Conservation (phyloP, 495 filamentous ascomycete species). For the Neurospora sp. region DNA sequence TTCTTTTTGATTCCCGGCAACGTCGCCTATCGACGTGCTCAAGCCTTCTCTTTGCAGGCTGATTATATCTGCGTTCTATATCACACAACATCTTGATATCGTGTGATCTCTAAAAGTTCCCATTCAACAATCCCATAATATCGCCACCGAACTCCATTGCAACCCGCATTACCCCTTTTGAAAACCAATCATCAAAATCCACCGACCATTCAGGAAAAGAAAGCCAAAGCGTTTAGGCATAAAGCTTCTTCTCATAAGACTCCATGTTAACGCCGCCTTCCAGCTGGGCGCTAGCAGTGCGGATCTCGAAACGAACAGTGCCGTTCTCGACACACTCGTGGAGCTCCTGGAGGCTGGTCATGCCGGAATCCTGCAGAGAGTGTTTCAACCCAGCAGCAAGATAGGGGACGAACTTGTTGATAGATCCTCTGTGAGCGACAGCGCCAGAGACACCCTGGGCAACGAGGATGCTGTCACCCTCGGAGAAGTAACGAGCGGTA, state of each 20-base stretch:
- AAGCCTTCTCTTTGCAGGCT: background rate
- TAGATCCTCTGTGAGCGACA: constrained; percentile 54
- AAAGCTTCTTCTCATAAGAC: constrained; percentile 98
- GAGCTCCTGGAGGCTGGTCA: constrained; percentile 63
- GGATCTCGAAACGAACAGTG: constrained; percentile 80
- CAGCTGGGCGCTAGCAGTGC: constrained; percentile 85
- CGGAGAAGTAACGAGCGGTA: constrained; percentile 96
- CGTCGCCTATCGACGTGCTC: background rate
- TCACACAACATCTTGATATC: background rate
- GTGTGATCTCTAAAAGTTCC: background rate
- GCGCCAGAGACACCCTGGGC: constrained; percentile 87
- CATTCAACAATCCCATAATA: background rate
- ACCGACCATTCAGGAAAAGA: background rate
- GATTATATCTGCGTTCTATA: background rate
- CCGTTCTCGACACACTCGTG: constrained; percentile 68
- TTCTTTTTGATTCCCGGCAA: background rate
- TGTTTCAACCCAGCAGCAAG: constrained; percentile 92
- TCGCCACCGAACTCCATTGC: background rate
- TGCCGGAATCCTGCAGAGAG: constrained; percentile 90
- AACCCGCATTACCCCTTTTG: background rate
- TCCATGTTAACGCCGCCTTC: constrained; percentile 97
- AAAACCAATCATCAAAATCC: background rate
- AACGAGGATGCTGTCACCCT: constrained; percentile 87
- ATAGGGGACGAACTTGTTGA: constrained; percentile 93
- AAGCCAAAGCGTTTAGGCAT: constrained; percentile 47